Conservation (phyloP, 345 rosid species). For the Gossypium australe region DNA sequence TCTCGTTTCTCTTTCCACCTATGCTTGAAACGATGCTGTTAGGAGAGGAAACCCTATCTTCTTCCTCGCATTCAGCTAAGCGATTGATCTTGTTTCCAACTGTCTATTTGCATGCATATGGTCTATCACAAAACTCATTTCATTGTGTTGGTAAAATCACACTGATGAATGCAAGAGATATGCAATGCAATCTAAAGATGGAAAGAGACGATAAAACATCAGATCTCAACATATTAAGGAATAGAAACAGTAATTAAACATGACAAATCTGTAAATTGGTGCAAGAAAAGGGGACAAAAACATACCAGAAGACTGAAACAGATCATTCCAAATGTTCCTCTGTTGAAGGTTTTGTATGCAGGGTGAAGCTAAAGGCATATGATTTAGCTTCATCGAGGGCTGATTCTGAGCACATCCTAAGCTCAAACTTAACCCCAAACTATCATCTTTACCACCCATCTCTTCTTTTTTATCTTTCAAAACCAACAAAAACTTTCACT, state of each 20-base stretch:
- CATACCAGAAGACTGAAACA: slow-evolving; percentile 53
- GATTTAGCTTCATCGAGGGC: slow-evolving; percentile 36
- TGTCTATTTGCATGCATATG: slow-evolving; percentile 33
- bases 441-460: slow-evolving; percentile 43
- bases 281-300: not conserved
- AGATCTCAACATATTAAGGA: not conserved
- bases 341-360: slow-evolving; percentile 30
- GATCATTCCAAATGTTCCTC: slow-evolving; percentile 37
- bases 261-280: not conserved
- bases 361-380: slow-evolving; percentile 34
- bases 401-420: slow-evolving; percentile 35
- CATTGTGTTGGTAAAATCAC: not conserved
- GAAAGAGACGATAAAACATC: not conserved
- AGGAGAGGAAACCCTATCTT: slow-evolving; percentile 56
- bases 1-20: slow-evolving; percentile 72
- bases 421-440: slow-evolving; percentile 46
- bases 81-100: slow-evolving; percentile 40
- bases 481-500: not conserved
- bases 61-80: slow-evolving; percentile 48
- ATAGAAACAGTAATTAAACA: not conserved
- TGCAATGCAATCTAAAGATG: not conserved
- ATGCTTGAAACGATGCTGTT: slow-evolving; percentile 77
- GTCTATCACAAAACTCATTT: not conserved
- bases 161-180: not conserved
- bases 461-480: not conserved